Conservation (phyloP, 257 asterid genomes). For the Penstemon davidsonii region DNA sequence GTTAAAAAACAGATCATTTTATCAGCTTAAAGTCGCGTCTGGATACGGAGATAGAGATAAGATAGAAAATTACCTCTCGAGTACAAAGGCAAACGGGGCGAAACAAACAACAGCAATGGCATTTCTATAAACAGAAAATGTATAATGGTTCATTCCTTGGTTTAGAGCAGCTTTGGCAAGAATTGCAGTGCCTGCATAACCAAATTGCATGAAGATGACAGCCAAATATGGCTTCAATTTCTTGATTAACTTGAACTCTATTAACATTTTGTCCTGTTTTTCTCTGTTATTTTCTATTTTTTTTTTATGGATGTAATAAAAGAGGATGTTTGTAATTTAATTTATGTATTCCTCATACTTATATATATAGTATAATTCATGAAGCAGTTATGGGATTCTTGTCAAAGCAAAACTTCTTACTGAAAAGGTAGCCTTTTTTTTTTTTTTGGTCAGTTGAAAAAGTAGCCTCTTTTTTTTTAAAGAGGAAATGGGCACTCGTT, state of each 20-base stretch:
- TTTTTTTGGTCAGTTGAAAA: too few species aligned
- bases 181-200: conserved; percentile 47
- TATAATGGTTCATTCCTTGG: conserved; percentile 58
- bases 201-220: conserved; percentile 47
- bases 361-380: too few species aligned
- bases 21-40: background rate
- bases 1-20: conserved; percentile 18
- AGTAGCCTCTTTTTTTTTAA: too few species aligned
- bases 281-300: background rate
- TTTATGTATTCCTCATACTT: too few species aligned
- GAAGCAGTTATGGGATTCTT: too few species aligned
- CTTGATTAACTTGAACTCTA: conserved; percentile 20
- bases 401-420: too few species aligned
- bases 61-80: conserved; percentile 42
- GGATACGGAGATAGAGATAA: background rate
- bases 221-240: conserved; percentile 49
- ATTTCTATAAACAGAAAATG: conserved; percentile 56
- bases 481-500: too few species aligned
- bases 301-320: background rate
- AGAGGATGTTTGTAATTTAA: too few species aligned
- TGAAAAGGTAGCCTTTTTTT: too few species aligned
- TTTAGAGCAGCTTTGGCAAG: conserved; percentile 61
- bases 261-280: background rate
- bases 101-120: conserved; percentile 48
- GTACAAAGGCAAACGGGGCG: conserved; percentile 49